Base-by-base conservation (phyloP, 202 grass and related monocot genomes). In the Zizania palustris region DNA sequence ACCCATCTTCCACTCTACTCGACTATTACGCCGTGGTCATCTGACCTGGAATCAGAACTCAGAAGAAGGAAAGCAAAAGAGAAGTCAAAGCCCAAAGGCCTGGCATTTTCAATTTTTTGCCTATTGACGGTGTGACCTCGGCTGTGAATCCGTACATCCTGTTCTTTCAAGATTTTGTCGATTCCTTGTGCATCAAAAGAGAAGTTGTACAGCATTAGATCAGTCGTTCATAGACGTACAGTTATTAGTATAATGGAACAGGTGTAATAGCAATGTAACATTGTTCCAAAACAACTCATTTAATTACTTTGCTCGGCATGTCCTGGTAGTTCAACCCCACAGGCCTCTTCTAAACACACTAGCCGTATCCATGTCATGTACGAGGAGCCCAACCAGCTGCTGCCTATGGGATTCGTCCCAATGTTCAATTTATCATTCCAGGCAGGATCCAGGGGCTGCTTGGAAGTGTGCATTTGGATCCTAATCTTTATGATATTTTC, bases 11-110 rank as follows among this genome's bases (percentile, higher is more conserved):
- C 58, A 55, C 45, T 79, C 41, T 67, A 54, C 28, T 74, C 45
- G 22, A 72, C 39, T 68, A 40, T 79, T 33, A 78, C 38, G 28
- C 28, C 28, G 28, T 28, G 28, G 28, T 61, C 61, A 53, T 33
- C 15, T 34, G 57, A 1, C 41, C 3, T 34, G 45, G 21, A 70
- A 21, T 21, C 66, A 77, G 9, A 63, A 75, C 6, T 70, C 35
- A 59, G 28, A 55, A 64, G 55, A 15, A 56, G 77, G 70, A 45
- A 81, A 4, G 41, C 28, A 28, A 28, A 28, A 28, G n/a, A 22
- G 18, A 71, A 61, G 7, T 59, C n/a, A 80, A 71, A 53, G 42
- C 56, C n/a, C n/a, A 80, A 71, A 53, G 42, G 57, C n/a, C 55
- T 18, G 18, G 3, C n/a, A 14, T 71, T 50, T 58, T 60, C 14